Conservation (phyloP, 2,329 filamentous ascomycete genomes). For the Exophiala aquamarina region DNA sequence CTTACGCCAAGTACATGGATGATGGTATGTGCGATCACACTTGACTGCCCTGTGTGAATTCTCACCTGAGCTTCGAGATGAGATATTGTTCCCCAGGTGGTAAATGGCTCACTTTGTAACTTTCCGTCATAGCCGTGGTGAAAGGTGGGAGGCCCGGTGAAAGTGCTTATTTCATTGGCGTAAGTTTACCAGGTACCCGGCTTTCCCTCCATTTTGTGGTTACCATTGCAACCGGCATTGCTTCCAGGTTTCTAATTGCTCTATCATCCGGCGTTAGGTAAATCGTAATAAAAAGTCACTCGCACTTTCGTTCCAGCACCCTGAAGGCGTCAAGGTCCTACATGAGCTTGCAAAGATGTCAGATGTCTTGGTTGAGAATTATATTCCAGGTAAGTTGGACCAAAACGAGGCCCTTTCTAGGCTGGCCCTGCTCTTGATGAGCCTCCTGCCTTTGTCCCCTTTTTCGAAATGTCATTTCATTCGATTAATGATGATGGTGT, state of each 20-base stretch:
- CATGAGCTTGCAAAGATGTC: constrained; percentile 81
- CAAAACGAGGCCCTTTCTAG: too few relatives aligned
- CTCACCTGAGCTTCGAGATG: too few relatives aligned
- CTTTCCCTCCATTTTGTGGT: too few relatives aligned
- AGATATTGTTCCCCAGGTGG: too few relatives aligned
- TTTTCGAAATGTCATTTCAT: too few relatives aligned
- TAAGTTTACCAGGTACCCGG: constrained; percentile 56
- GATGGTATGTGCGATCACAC: constrained; percentile 52
- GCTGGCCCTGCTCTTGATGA: too few relatives aligned
- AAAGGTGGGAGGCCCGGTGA: constrained; percentile 64
- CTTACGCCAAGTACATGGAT: constrained; percentile 76
- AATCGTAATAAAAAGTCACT: constrained; percentile 98
- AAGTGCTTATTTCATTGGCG: constrained; percentile 89
- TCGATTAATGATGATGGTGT: too few relatives aligned
- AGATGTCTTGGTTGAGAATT: constrained; percentile 95
- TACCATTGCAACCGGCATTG: too few relatives aligned
- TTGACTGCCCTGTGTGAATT: too few relatives aligned
- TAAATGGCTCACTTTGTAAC: not conserved
- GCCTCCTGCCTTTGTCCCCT: too few relatives aligned
- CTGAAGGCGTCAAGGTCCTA: constrained; percentile 78
- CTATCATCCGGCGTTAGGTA: constrained; percentile 57
- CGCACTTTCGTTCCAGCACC: constrained; percentile 84
- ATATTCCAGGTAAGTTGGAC: constrained; percentile 77
- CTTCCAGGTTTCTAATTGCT: not conserved
- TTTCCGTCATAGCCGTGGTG: constrained; percentile 8